phyloP scores from a whole-genome alignment of 441 rosid species.

The Adansonia gregorii region DNA sequence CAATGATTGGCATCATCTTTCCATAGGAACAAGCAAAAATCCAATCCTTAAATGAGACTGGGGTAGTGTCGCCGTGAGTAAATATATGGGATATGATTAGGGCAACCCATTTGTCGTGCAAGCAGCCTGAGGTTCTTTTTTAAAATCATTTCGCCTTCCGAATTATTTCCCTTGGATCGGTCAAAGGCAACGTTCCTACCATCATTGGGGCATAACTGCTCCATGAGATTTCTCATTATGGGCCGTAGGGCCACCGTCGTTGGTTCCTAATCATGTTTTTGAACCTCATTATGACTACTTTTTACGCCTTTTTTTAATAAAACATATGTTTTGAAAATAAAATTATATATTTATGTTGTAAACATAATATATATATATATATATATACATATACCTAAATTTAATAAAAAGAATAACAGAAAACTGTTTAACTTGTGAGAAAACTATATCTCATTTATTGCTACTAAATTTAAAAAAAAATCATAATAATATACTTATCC shows the following conservation, averaged over 20 bases:
- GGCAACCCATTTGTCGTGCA: constrained; percentile 34
- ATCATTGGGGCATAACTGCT: constrained; percentile 12
- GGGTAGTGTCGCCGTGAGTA: constrained; percentile 30
- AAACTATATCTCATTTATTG: too few species aligned
- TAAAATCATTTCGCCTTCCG: constrained; percentile 24
- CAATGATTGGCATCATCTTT: constrained; percentile 17
- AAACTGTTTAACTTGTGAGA: too few species aligned
- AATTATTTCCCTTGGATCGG: constrained; percentile 23
- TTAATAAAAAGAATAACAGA: too few species aligned
- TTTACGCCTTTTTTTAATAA: neutral
- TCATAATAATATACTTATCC: too few species aligned
- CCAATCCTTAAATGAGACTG: constrained; percentile 25
- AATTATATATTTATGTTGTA: too few species aligned
- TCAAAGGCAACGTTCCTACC: constrained; percentile 30
- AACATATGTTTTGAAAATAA: too few species aligned
- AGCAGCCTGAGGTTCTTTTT: constrained; percentile 22
- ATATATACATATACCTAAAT: too few species aligned
- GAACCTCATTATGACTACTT: neutral
- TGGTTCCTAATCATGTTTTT: constrained; percentile 9
- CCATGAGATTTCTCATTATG: constrained; percentile 26
- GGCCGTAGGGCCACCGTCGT: constrained; percentile 6
- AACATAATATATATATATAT: too few species aligned
- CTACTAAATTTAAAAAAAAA: too few species aligned
- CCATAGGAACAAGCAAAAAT: constrained; percentile 27
- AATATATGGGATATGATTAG: constrained; percentile 34